Percentiles rank a stretch among this genome's conserved stretches.
Evolutionary conservation across 2,329 filamentous ascomycete species (phyloP).

Genomic region (Rhytidhysteron rufulum): DNA sequence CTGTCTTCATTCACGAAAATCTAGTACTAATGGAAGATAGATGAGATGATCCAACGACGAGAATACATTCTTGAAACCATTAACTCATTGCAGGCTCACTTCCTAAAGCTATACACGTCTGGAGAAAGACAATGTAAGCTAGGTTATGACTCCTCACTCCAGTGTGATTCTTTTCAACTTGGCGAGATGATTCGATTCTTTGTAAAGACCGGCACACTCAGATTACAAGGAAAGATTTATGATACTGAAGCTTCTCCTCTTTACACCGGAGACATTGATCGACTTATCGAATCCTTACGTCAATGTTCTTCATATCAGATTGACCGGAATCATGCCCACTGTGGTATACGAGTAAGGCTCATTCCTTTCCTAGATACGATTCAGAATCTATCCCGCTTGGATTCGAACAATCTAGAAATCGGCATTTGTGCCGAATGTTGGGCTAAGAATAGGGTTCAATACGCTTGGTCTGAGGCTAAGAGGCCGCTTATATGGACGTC

Average conservation of each 20-base stretch:
- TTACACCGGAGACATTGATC: conserved; percentile 59
- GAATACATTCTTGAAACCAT: conserved; percentile 65
- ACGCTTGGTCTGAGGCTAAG: conserved; percentile 45
- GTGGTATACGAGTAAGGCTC: conserved; percentile 63
- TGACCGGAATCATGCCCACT: conserved; percentile 69
- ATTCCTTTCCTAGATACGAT: conserved; percentile 65
- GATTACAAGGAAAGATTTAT: conserved; percentile 46
- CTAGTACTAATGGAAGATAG: conserved; percentile 34
- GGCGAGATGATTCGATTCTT: conserved; percentile 75
- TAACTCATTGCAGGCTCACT: conserved; percentile 66
- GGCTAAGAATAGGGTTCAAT: conserved; percentile 33
- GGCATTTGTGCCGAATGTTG: conserved; percentile 47
- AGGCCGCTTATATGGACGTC: conserved; percentile 42
- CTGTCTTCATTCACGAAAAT: no score
- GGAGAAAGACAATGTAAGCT: conserved; percentile 66
- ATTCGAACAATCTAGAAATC: conserved; percentile 31
- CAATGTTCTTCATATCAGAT: conserved; percentile 71
- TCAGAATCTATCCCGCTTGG: conserved; percentile 39
- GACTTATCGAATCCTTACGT: conserved; percentile 57
- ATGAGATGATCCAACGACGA: conserved; percentile 64
- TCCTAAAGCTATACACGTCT: conserved; percentile 64
- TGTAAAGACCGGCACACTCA: conserved; percentile 56
- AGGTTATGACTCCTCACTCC: conserved; percentile 67
- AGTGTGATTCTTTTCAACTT: conserved; percentile 75
- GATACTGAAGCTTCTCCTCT: conserved; percentile 40